Conservation (phyloP, 306 rosid species). For the Citrullus mucosospermus region DNA sequence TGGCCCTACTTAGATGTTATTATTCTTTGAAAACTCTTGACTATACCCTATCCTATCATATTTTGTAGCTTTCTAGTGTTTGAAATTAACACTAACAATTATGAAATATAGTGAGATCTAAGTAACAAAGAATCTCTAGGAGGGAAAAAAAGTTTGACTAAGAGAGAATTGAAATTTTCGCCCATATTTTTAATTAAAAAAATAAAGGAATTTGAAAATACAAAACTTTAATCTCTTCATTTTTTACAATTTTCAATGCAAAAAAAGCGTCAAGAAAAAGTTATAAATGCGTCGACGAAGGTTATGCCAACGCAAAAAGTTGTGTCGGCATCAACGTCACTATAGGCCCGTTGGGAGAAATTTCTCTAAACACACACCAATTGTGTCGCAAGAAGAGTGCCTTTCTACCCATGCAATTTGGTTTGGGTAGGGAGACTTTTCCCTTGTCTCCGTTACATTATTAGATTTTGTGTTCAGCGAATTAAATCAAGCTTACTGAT, state of each 20-base stretch:
- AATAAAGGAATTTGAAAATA: no score
- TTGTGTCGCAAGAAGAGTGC: no score
- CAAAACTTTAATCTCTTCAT: background rate
- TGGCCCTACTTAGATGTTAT: slow-evolving; percentile 14
- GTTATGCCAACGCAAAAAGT: no score
- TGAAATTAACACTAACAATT: background rate
- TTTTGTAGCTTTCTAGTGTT: background rate
- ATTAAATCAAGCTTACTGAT: background rate
- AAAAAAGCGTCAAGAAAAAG: no score
- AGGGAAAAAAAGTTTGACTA: background rate
- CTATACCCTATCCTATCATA: background rate
- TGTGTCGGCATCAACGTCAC: no score
- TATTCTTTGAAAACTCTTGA: slow-evolving; percentile 3
- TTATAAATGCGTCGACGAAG: no score
- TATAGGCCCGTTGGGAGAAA: no score
- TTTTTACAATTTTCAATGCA: no score
- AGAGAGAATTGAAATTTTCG: background rate
- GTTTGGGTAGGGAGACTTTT: no score
- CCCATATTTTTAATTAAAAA: no score
- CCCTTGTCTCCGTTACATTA: background rate
- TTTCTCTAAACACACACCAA: no score
- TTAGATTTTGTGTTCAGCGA: background rate
- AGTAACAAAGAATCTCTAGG: background rate
- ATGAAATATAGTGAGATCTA: background rate
- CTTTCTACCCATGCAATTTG: no score